phyloP scores from a whole-genome alignment of 2,329 filamentous ascomycete genomes.

The Colletotrichum tamarilloi region DNA sequence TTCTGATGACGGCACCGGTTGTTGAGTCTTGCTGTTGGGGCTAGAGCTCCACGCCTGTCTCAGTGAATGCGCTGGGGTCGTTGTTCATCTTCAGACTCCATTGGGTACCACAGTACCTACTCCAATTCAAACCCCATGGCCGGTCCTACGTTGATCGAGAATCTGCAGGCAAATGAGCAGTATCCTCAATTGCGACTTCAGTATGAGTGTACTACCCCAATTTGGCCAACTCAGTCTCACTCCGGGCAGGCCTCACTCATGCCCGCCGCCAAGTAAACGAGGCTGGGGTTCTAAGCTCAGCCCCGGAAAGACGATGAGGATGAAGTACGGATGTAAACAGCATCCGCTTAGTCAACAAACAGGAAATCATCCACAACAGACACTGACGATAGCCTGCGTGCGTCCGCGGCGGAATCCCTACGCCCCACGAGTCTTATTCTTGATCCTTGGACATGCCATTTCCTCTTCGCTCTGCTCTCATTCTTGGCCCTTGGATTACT shows the following conservation, averaged over 20 bases:
- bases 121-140: neutral
- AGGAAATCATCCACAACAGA: neutral
- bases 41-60: neutral
- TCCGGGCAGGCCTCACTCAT: neutral
- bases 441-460: constrained; percentile 10
- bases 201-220: neutral
- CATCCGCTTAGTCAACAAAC: neutral
- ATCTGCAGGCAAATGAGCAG: neutral
- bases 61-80: neutral
- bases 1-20: neutral
- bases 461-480: neutral
- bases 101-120: neutral
- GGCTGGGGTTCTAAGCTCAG: neutral
- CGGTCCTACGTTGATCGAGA: neutral
- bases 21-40: neutral
- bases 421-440: neutral
- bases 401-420: neutral
- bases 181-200: neutral
- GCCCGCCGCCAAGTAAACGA: neutral
- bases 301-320: neutral
- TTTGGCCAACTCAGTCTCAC: neutral
- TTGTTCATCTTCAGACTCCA: neutral
- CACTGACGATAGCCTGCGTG: neutral
- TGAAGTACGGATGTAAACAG: neutral
- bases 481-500: neutral